phyloP scores from a whole-genome alignment of 176 grass and related monocot species.

The Rhipidocladum racemiflorum region DNA sequence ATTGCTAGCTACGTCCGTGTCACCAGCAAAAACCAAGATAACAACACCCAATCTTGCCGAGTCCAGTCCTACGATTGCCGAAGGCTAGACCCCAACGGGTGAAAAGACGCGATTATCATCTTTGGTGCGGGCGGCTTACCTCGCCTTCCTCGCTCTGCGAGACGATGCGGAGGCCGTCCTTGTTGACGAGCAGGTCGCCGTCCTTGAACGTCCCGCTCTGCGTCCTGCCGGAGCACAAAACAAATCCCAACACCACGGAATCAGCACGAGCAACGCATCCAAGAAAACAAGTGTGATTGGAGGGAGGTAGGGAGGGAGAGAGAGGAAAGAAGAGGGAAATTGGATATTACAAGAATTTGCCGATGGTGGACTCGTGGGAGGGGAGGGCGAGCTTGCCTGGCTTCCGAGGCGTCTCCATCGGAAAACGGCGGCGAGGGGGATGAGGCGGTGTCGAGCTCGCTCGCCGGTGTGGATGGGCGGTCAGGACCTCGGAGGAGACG shows the following conservation, averaged over 20 bases:
- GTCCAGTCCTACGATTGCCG: background rate
- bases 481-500: background rate
- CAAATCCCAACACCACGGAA: background rate
- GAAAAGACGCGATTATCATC: background rate
- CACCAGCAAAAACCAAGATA: background rate
- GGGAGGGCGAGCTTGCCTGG: constrained; percentile 55
- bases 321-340: background rate
- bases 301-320: too few relatives aligned
- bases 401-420: constrained; percentile 33
- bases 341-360: constrained; percentile 68
- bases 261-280: constrained; percentile 2
- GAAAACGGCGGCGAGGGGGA: background rate
- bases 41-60: background rate
- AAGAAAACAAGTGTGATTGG: constrained; percentile 1
- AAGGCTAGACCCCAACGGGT: background rate
- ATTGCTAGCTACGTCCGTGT: too few relatives aligned
- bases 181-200: constrained; percentile 93
- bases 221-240: constrained; percentile 47
- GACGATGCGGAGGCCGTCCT: constrained; percentile 93
- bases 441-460: background rate
- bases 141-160: constrained; percentile 67
- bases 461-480: background rate
- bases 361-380: constrained; percentile 62
- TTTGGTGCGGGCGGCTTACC: constrained; percentile 33
- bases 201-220: constrained; percentile 96